Evolutionary conservation across 345 rosid species (phyloP), one percentile per base, ranked within the genome.

Genomic region (Camelina laxa): DNA sequence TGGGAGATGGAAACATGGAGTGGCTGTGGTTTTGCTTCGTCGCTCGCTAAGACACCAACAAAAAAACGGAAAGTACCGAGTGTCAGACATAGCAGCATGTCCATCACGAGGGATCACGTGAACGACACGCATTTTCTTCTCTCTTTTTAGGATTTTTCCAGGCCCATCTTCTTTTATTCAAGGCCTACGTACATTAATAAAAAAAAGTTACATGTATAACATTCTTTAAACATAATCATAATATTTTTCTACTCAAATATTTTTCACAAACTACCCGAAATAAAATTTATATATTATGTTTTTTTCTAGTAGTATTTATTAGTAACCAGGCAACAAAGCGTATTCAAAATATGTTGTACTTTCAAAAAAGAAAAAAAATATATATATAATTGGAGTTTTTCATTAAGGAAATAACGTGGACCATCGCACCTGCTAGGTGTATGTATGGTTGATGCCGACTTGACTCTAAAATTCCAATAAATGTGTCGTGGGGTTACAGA

Each of bases 1-100:
- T 31, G 66, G 41, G 35, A 60, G 68, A 77, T 49, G 62, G 73
- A 60, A 47, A 39, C 55, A 60, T 71, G 77, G 70, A 81, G 38
- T 66, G 86, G 80, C 50, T 84, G 75, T 66, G 62, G 72, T 75
- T 81, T 70, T 58, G 87, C 63, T 41, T 80, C 80, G 80, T 81
- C 72, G 75, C 55, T 66, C 49, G 21, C 48, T 58, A 24, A 60
- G 20, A 65, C 45, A 68, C 75, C 59, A 50, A 50, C 61, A 13
- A 15, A 59, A 59, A 55, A 67, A 69, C 9, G 33, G 4, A 68
- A 60, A 42, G 73, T 59, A 27, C 57, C 12, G 16, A 79, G 84
- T 79, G 48, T 41, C 70, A 59, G 69, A 76, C 73, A 82, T 61
- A 83, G 44, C 50, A 91, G 85, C 90, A 87, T 87, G 93, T 76